These are phyloP conservation scores for Coemansia sp. DNA, from an alignment of 192 early-diverging fungal species.

Conservation along the genomic window DNA sequence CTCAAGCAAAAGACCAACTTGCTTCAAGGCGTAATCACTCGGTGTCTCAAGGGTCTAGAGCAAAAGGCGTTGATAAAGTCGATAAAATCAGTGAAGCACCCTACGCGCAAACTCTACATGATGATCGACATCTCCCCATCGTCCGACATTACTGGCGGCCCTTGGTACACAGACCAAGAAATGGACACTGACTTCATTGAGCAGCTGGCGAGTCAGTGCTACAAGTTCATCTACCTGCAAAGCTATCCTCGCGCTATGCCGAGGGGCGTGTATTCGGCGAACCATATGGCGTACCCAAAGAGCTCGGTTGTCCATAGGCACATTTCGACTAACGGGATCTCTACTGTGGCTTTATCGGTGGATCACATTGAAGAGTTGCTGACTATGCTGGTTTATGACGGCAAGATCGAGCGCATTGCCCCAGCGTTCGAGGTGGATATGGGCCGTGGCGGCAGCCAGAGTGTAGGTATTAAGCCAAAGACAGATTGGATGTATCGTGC, in stretches of 20 bases:
- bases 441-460: constrained; percentile 60
- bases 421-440: constrained; percentile 56
- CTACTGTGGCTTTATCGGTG: constrained; percentile 69
- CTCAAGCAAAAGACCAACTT: constrained; percentile 80
- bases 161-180: constrained; percentile 92
- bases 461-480: constrained; percentile 57
- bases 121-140: constrained; percentile 80
- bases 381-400: constrained; percentile 85
- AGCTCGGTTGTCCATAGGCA: constrained; percentile 68
- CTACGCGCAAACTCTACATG: constrained; percentile 91
- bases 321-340: constrained; percentile 70
- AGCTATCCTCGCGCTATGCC: constrained; percentile 54
- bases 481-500: constrained; percentile 75
- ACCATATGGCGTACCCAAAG: constrained; percentile 70
- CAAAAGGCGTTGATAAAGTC: constrained; percentile 80
- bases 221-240: constrained; percentile 69
- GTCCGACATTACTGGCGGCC: constrained; percentile 86
- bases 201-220: constrained; percentile 66
- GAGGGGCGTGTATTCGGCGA: constrained; percentile 62
- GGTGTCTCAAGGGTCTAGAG: constrained; percentile 78
- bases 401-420: constrained; percentile 72
- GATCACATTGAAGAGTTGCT: constrained; percentile 77
- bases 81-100: constrained; percentile 88
- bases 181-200: constrained; percentile 92
- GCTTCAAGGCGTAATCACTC: constrained; percentile 71